phyloP scores from a whole-genome alignment of 2,329 filamentous ascomycete genomes.

The Madurella fahalii region DNA sequence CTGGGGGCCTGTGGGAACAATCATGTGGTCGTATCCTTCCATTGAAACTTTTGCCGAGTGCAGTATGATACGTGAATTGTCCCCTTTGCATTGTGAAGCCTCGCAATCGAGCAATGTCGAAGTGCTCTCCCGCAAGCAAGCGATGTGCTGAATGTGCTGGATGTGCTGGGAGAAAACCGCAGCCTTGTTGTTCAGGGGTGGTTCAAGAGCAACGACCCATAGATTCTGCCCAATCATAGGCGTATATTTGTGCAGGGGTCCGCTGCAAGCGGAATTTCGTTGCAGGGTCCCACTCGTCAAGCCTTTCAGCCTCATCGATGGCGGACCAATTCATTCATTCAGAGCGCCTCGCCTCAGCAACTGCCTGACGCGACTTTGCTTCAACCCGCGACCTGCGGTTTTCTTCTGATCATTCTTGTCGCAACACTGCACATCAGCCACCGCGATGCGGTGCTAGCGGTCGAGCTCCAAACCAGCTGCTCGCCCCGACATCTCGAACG shows the following conservation, averaged over 20 bases:
- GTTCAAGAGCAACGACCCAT: not conserved
- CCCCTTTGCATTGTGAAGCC: too few species aligned
- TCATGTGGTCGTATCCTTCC: too few species aligned
- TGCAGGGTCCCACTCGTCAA: not conserved
- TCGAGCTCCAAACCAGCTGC: not conserved
- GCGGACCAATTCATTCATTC: not conserved
- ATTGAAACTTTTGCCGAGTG: too few species aligned
- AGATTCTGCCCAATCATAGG: slow-evolving; percentile 5
- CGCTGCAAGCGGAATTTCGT: not conserved
- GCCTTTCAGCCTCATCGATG: slow-evolving; percentile 20
- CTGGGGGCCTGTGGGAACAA: too few species aligned
- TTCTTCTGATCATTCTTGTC: not conserved
- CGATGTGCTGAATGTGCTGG: too few species aligned
- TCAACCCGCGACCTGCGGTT: not conserved
- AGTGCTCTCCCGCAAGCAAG: too few species aligned
- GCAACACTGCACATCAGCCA: not conserved
- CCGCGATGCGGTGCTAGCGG: slow-evolving; percentile 8
- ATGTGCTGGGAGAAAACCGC: not conserved
- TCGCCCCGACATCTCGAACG: not conserved
- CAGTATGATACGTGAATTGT: too few species aligned
- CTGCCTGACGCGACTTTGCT: slow-evolving; percentile 1
- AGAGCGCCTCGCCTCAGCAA: slow-evolving; percentile 2
- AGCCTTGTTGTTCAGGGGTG: slow-evolving; percentile 18
- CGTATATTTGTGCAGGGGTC: not conserved
- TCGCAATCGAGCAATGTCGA: too few species aligned